Percentiles rank a stretch among this genome's conserved stretches.
Evolutionary conservation across 225 moss, liverwort and hornwort genomes (phyloP).

Genomic region (Asterella californica): DNA sequence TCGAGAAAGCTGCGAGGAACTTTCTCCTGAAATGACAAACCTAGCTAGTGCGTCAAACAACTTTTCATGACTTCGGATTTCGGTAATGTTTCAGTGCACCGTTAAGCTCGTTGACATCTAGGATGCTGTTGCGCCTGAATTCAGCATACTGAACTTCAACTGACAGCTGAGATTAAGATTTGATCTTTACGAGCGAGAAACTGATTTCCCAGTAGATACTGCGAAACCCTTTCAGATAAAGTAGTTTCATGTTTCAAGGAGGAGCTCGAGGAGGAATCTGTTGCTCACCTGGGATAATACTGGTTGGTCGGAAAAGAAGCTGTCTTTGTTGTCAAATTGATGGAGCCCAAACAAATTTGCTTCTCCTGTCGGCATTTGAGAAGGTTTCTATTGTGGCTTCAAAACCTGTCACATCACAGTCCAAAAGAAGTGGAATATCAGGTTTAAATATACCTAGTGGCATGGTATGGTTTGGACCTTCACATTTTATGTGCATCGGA

Average conservation of each 20-base stretch:
- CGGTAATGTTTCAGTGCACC: not conserved
- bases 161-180: not conserved
- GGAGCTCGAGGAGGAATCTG: not conserved
- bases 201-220: not conserved
- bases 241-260: not conserved
- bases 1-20: too few species aligned
- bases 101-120: not conserved
- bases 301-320: slow-evolving; percentile 27
- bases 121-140: not conserved
- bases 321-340: slow-evolving; percentile 27
- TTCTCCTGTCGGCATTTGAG: slow-evolving; percentile 22
- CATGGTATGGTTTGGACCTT: too few species aligned
- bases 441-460: too few species aligned
- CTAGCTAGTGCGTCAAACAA: too few species aligned
- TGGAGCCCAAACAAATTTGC: slow-evolving; percentile 31
- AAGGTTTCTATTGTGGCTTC: not conserved
- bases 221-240: not conserved
- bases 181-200: not conserved
- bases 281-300: slow-evolving; percentile 25
- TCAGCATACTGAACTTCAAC: not conserved
- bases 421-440: not conserved
- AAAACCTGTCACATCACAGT: slow-evolving; percentile 5
- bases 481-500: too few species aligned
- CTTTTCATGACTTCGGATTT: not conserved
- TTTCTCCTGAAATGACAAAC: too few species aligned